phyloP scores from a whole-genome alignment of 345 rosid species.

The Eucalyptus sp. region DNA sequence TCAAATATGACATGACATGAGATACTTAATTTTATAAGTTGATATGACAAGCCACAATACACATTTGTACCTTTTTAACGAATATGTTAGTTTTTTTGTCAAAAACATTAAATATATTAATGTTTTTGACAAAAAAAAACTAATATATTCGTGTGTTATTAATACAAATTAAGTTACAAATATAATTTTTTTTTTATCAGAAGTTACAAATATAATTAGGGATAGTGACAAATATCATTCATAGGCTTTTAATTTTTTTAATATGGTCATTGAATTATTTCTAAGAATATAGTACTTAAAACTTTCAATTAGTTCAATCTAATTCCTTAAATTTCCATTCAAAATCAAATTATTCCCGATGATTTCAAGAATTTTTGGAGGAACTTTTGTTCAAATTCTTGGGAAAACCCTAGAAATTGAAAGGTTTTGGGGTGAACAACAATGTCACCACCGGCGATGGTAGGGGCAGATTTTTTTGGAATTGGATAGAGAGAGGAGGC shows the following conservation, averaged over 20 bases:
- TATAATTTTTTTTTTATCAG: too few species aligned
- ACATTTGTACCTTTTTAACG: neutral
- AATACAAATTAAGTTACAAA: neutral
- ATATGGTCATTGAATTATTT: neutral
- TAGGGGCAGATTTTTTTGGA: neutral
- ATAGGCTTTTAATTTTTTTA: neutral
- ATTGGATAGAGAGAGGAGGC: neutral
- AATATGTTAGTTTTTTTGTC: neutral
- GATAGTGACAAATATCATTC: neutral
- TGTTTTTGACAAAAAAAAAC: neutral
- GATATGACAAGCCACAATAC: neutral
- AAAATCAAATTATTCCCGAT: neutral
- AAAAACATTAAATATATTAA: neutral
- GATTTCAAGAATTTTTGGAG: neutral
- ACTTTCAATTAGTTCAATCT: neutral
- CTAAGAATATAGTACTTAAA: neutral
- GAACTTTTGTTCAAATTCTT: neutral
- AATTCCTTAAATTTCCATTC: neutral
- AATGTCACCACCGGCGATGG: neutral
- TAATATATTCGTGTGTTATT: neutral
- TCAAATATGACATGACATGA: neutral
- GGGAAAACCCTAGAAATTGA: neutral
- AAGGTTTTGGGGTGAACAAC: neutral
- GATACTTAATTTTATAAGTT: neutral
- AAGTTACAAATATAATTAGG: neutral